Evolutionary conservation across 129 eudicot genomes (phyloP).

Genomic region (Centrapalus pauciflorus): DNA sequence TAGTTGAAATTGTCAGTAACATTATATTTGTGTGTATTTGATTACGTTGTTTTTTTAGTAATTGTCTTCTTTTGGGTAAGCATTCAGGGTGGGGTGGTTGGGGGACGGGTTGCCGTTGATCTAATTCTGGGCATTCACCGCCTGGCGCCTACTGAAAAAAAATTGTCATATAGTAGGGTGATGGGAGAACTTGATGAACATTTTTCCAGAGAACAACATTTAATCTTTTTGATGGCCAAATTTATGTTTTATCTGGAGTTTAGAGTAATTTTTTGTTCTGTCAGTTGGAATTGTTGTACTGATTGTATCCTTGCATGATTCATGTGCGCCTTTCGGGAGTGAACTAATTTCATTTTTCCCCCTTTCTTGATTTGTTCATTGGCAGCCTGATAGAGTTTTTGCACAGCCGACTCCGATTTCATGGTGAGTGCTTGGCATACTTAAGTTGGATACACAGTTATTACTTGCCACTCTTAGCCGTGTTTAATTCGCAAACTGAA

Average conservation of each 20-base stretch:
- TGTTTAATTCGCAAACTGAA: conserved; percentile 5
- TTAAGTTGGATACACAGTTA: not conserved
- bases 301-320: not conserved
- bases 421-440: conserved; percentile 54
- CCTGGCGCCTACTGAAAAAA: not conserved
- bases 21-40: not conserved
- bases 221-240: not conserved
- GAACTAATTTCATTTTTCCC: conserved; percentile 14
- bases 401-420: conserved; percentile 84
- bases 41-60: not conserved
- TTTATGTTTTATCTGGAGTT: not conserved
- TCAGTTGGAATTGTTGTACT: not conserved
- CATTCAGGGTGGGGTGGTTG: not conserved
- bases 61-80: not conserved
- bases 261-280: not conserved
- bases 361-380: not conserved
- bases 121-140: not conserved
- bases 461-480: not conserved
- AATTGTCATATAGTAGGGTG: conserved; percentile 3
- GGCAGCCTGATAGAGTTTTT: conserved; percentile 71
- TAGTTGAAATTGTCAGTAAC: not conserved
- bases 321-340: not conserved
- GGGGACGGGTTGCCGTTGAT: not conserved
- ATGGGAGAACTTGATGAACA: not conserved
- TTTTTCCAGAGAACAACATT: not conserved